phyloP scores from a whole-genome alignment of 108 stramenopile genomes.

The Stephanodiscus minutulus region DNA sequence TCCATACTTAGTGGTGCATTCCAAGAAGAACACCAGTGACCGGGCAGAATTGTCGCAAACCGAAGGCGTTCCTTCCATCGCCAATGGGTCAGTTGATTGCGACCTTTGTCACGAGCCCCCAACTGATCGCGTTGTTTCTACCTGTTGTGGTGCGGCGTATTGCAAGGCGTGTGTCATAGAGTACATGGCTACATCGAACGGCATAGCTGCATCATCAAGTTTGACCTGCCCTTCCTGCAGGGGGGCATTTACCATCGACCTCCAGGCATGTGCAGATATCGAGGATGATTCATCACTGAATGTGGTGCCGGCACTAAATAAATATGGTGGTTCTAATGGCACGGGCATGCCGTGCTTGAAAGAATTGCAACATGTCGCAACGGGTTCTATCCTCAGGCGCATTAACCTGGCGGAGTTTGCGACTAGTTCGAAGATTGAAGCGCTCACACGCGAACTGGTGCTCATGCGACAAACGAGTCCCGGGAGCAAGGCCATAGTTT shows the following conservation, averaged over 20 bases:
- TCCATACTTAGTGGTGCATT: slow-evolving; percentile 92
- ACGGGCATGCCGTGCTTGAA: slow-evolving; percentile 71
- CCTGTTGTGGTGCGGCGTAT: slow-evolving; percentile 79
- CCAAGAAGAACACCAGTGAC: slow-evolving; percentile 37
- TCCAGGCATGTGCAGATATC: slow-evolving; percentile 62
- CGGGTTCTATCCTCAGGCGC: slow-evolving; percentile 86
- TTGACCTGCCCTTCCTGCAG: slow-evolving; percentile 79
- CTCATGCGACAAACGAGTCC: slow-evolving; percentile 86
- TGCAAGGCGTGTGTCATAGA: slow-evolving; percentile 83
- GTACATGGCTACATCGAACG: slow-evolving; percentile 67
- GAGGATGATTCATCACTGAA: slow-evolving; percentile 64
- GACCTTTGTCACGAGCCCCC: slow-evolving; percentile 83
- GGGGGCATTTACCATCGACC: slow-evolving; percentile 79
- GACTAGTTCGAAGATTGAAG: slow-evolving; percentile 96
- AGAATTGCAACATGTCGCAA: slow-evolving; percentile 71
- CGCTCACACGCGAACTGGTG: slow-evolving; percentile 89
- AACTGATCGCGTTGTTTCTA: slow-evolving; percentile 72
- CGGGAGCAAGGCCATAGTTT: slow-evolving; percentile 97
- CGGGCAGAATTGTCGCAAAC: slow-evolving; percentile 4
- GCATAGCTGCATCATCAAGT: slow-evolving; percentile 34
- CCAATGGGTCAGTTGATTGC: slow-evolving; percentile 77
- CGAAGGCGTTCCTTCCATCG: slow-evolving; percentile 43
- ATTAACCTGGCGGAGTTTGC: slow-evolving; percentile 95
- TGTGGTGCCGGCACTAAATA: slow-evolving; percentile 9
- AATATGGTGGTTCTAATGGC: slow-evolving; percentile 5